Base-by-base conservation (phyloP, 2,329 filamentous ascomycete genomes). In the Colletotrichum sp. region DNA sequence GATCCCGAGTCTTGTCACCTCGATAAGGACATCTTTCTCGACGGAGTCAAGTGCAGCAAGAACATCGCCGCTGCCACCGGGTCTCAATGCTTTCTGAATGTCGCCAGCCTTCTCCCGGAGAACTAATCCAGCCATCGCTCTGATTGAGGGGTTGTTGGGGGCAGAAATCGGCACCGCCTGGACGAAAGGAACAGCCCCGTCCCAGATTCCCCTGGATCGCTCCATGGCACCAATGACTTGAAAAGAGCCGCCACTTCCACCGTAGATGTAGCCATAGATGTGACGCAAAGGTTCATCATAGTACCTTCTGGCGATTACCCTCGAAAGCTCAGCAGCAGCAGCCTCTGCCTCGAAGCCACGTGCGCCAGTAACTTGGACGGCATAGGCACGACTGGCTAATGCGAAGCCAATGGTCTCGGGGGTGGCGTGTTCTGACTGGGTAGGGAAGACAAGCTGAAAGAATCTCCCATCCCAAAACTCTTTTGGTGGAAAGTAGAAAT, bases 161-260 rank as follows among this genome's bases (percentile, higher is more conserved):
- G 64, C 79, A 2, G 78, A 79, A n/a, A 78, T 60, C 5, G 80
- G 78, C 4, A 75, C 55, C 4, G 77, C 78, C 57, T 80, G 78
- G 3, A 80, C 71, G 6, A 80, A 49, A 15, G 78, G 44, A 5
- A 80, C 78, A n/a, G 71, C 72, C 5, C 80, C 80, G 21, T 80
- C 65, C 80, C 80, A 81, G 52, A 81, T 71, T 3, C 70, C 79
- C 24, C 71, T 24, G 2, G 78, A 79, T 12, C 79, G 78, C 59
- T 81, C 79, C 6, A 72, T 64, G 12, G 78, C 78, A 1, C 80
- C 79, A 10, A 81, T 63, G 16, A 71, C 72, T 13, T 78, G 60
- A 1, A 79, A 59, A 18, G 80, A 81, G 34, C 80, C 79, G 1
- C 80, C 80, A 36, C 80, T 80, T 1, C 76, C 79, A 5, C 80